A percentile compares a stretch with the other conserved stretches of the same genome.
phyloP scores from a whole-genome alignment of 2,329 filamentous ascomycete genomes.

The Cercospora zeina region DNA sequence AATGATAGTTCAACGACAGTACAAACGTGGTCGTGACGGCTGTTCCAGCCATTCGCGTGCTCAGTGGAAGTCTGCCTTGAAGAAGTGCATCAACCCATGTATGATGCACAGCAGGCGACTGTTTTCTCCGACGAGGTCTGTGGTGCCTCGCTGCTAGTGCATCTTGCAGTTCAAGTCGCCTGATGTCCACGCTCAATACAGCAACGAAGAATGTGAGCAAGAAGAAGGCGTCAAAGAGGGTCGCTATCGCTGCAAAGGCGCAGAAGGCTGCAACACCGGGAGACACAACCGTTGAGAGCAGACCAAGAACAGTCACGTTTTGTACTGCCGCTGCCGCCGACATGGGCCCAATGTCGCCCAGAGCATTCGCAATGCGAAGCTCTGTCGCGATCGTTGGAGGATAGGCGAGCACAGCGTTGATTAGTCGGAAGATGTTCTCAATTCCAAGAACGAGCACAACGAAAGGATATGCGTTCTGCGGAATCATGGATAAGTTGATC shows the following conservation, averaged over 20 bases:
- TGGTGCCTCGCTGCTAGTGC: conserved; percentile 55
- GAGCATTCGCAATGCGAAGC: conserved; percentile 68
- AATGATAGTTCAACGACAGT: conserved; percentile 73
- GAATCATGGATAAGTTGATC: conserved; percentile 71
- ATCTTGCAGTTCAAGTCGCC: conserved; percentile 72
- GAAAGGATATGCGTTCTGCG: conserved; percentile 71
- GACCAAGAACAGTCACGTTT: conserved; percentile 66
- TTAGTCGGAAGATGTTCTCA: conserved; percentile 72
- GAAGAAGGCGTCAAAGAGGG: conserved; percentile 75
- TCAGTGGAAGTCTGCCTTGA: conserved; percentile 65
- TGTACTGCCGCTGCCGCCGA: conserved; percentile 68
- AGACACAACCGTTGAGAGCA: conserved; percentile 66
- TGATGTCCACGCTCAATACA: conserved; percentile 76
- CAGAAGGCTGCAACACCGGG: conserved; percentile 74
- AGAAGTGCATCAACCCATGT: conserved; percentile 64
- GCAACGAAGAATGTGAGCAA: conserved; percentile 77
- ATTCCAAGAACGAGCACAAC: conserved; percentile 75
- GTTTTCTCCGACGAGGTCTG: conserved; percentile 27
- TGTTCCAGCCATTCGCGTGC: conserved; percentile 73
- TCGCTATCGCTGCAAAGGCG: conserved; percentile 71
- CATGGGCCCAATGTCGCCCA: conserved; percentile 70
- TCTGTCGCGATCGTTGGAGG: conserved; percentile 68
- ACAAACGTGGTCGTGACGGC: conserved; percentile 72
- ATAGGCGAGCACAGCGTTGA: conserved; percentile 74
- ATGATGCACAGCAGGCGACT: conserved; percentile 40